phyloP scores from a whole-genome alignment of 805 yeast species.

The Spathaspora hagerdaliae region DNA sequence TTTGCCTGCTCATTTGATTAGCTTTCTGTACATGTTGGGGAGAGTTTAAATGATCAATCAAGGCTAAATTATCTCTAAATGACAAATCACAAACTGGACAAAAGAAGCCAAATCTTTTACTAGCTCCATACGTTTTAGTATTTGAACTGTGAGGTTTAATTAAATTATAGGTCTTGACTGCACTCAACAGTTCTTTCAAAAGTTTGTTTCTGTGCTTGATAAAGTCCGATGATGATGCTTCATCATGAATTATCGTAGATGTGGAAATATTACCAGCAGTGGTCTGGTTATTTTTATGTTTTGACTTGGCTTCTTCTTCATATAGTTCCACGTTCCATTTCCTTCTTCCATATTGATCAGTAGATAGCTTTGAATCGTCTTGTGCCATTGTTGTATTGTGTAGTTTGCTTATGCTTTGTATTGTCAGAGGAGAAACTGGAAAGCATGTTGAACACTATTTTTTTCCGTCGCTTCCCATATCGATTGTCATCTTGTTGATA shows the following conservation, averaged over 20 bases:
- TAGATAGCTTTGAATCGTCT: conserved; percentile 20
- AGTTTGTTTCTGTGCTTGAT: conserved; percentile 30
- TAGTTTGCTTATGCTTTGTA: no score
- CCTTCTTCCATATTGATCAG: conserved; percentile 57
- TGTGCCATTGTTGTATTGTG: conserved; percentile 2
- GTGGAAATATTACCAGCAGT: conserved; percentile 1
- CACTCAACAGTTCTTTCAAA: conserved; percentile 25
- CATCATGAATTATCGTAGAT: conserved; percentile 1
- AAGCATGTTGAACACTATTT: no score
- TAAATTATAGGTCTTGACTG: conserved; percentile 32
- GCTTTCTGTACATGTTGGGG: conserved; percentile 55
- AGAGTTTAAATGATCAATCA: conserved; percentile 79
- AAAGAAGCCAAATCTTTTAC: conserved; percentile 76
- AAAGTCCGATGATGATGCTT: conserved; percentile 15
- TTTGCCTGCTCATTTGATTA: conserved; percentile 6
- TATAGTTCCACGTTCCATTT: conserved; percentile 73
- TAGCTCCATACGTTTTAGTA: conserved; percentile 18
- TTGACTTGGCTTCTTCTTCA: conserved; percentile 41
- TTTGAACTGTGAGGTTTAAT: conserved; percentile 20
- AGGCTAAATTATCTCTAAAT: conserved; percentile 77
- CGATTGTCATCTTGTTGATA: no score
- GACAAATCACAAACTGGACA: conserved; percentile 80
- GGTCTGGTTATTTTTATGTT: conserved; percentile 7
- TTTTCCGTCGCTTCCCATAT: no score
- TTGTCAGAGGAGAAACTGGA: no score